These are phyloP conservation scores for Aspergillus brasiliensis DNA, from an alignment of 2,329 filamentous ascomycete species.

Conservation along the genomic window DNA sequence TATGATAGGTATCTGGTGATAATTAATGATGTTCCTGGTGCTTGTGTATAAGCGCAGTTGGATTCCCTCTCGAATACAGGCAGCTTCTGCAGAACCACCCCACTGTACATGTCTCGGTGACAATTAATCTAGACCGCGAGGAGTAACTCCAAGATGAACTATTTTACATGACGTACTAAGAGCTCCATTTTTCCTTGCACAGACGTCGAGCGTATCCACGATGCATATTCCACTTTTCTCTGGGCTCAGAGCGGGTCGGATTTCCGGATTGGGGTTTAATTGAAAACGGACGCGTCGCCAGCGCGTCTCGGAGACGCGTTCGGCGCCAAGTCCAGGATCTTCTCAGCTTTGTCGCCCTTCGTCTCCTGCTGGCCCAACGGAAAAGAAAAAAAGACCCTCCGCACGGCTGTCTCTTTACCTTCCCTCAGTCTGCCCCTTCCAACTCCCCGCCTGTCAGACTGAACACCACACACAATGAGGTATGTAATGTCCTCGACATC, in stretches of 20 bases:
- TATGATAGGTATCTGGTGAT: not conserved
- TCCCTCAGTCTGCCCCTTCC: slow-evolving; percentile 12
- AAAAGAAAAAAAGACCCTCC: slow-evolving; percentile 16
- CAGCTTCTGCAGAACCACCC: no score
- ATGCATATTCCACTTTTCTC: not conserved
- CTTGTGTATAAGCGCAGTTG: no score
- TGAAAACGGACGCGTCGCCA: slow-evolving; percentile 28
- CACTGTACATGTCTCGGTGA: no score
- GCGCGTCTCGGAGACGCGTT: slow-evolving; percentile 20
- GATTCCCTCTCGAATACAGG: no score
- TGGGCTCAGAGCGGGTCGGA: slow-evolving; percentile 2
- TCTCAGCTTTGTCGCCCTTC: slow-evolving; percentile 18
- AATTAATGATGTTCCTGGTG: no score
- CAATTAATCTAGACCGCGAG: no score
- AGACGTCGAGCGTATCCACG: not conserved
- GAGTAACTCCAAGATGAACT: not conserved
- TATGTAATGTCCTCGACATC: slow-evolving; percentile 19
- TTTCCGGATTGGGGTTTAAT: slow-evolving; percentile 38
- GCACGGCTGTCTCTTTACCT: slow-evolving; percentile 14
- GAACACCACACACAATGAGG: slow-evolving; percentile 32
- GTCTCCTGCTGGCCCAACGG: slow-evolving; percentile 10
- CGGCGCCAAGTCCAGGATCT: slow-evolving; percentile 20
- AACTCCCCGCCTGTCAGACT: slow-evolving; percentile 7
- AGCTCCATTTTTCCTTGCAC: not conserved
- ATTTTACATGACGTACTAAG: not conserved